Evolutionary conservation across 106 monocot genomes (phyloP), one percentile per base, ranked within the genome.

Genomic region (Dioscorea alata): DNA sequence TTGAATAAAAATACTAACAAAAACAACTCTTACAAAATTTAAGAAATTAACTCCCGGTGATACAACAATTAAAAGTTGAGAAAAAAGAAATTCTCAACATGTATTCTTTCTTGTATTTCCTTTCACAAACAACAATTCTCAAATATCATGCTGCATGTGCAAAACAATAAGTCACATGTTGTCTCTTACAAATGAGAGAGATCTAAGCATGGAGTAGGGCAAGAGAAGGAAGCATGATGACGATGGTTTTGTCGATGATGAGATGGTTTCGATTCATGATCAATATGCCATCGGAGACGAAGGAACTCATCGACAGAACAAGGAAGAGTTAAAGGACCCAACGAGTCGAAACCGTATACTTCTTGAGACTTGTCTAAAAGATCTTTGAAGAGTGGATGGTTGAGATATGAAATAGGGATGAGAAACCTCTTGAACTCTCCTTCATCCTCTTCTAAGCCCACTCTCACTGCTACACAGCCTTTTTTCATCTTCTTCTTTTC

Each of bases 301-400:
- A 78, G 81, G 59, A 85, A 85, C 18, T 81, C 81, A 20, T 81
- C 71, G 18, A 75, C 74, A 0, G 81, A 81, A 71, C 85, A 85
- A 0, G 85, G 85, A 0, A 81, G 65, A 73, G 42, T 77, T 61
- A 80, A 14, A 3, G 80, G 84, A 0, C 76, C 80, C 0, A 76
- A 60, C 6, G 76, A 50, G 60, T 59, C 57, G 60, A 74, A 85
- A 5, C 84, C 80, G 16, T 85, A 85, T 19, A 76, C 56, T 62
- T 85, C 84, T n/a, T 71, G 65, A 6, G 80, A 76, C 13, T 65
- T 48, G 5, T 85, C 80, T 4, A 85, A 80, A 0, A 80, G 62
- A 34, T 22, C 25, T 48, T 8, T 24, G 77, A 85, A 80, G 59
- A 69, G 69, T 5, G 76, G 77, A 23, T 85, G 84, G 24, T 74